These are phyloP conservation scores for Diaporthe australafricana DNA, from an alignment of 2,329 filamentous ascomycete genomes.

Conservation along the genomic window DNA sequence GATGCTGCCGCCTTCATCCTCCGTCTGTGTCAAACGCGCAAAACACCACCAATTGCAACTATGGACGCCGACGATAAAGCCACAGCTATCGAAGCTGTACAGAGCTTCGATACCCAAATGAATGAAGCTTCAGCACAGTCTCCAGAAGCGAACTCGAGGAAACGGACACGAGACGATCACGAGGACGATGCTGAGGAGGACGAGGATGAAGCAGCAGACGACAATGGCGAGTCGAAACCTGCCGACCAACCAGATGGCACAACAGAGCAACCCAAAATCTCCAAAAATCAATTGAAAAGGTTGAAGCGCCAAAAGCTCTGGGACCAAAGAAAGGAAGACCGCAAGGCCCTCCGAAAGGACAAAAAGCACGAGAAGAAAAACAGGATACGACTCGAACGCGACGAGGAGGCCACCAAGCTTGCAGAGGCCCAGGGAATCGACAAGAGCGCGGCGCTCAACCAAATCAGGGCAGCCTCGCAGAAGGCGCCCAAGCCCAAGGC, in stretches of 20 bases:
- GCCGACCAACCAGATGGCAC: background rate
- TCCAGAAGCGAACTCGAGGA: slow-evolving; percentile 20
- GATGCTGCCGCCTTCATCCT: background rate
- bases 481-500: slow-evolving; percentile 48
- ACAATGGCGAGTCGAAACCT: background rate
- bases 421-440: slow-evolving; percentile 56
- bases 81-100: background rate
- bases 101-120: background rate
- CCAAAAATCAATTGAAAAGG: slow-evolving; percentile 90
- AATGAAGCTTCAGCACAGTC: background rate
- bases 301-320: slow-evolving; percentile 77
- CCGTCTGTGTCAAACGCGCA: background rate
- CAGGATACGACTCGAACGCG: slow-evolving; percentile 62
- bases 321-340: slow-evolving; percentile 76
- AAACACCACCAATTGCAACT: background rate
- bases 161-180: slow-evolving; percentile 29
- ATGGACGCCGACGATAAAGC: slow-evolving; percentile 9
- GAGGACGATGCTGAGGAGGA: slow-evolving; percentile 6
- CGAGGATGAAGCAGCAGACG: background rate
- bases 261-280: slow-evolving; percentile 58
- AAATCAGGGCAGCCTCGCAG: slow-evolving; percentile 44
- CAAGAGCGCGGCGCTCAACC: slow-evolving; percentile 47
- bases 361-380: slow-evolving; percentile 61
- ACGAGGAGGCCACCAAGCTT: slow-evolving; percentile 58
- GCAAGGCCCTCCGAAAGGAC: slow-evolving; percentile 65